These are phyloP conservation scores for Trypanosomatidae sp. DNA, from an alignment of 208 protist species.

Conservation along the genomic window DNA sequence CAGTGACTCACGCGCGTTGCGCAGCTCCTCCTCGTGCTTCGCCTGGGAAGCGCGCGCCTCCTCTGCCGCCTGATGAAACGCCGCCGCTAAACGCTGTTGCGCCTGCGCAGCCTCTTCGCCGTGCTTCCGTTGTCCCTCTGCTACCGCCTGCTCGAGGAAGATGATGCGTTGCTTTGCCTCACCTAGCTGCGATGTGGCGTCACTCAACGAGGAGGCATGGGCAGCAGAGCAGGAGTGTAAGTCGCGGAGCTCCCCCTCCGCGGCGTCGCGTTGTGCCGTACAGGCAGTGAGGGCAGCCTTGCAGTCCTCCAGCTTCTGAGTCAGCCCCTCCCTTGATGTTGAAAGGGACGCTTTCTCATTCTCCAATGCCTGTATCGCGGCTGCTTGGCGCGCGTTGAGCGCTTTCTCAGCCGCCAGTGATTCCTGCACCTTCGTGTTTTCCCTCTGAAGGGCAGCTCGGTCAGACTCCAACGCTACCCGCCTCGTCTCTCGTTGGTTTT, in stretches of 20 bases:
- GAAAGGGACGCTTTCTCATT: conserved; percentile 23
- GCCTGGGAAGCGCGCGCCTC: conserved; percentile 12
- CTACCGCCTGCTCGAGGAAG: conserved; percentile 4
- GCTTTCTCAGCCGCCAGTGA: conserved; percentile 14
- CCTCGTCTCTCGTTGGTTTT: conserved; percentile 13
- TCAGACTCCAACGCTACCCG: conserved; percentile 14
- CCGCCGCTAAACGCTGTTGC: conserved; percentile 4
- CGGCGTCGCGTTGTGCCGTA: conserved; percentile 11
- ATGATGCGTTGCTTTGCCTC: conserved; percentile 10
- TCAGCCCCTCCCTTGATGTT: conserved; percentile 6
- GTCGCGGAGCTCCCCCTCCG: neutral
- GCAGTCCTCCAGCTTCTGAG: conserved; percentile 21
- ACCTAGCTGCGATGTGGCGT: conserved; percentile 12
- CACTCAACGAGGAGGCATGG: conserved; percentile 10
- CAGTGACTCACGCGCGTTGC: conserved; percentile 8
- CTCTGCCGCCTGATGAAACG: neutral
- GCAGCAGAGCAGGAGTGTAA: conserved; percentile 11
- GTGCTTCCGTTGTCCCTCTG: neutral
- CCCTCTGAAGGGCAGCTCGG: conserved; percentile 1
- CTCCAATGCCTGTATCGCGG: conserved; percentile 19
- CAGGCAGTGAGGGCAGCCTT: conserved; percentile 3
- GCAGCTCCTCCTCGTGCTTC: conserved; percentile 15
- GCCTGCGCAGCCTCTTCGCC: neutral
- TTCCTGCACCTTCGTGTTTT: conserved; percentile 10
- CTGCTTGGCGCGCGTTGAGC: conserved; percentile 11